Evolutionary conservation across 1,284 basidiomycete species (phyloP).

Genomic region (Marasmius fiardii): DNA sequence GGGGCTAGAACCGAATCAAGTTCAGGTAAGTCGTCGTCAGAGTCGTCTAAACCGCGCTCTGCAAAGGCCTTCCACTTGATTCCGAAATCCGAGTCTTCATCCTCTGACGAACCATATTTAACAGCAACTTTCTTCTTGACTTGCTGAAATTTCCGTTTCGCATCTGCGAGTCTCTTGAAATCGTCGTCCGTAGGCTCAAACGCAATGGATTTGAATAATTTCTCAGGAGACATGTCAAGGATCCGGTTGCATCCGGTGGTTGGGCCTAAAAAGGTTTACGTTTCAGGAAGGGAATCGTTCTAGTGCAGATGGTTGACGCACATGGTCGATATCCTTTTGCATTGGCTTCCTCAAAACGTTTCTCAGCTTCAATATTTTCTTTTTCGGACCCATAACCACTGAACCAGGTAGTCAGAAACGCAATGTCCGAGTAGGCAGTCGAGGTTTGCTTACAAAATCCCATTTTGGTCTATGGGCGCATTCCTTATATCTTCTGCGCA

Average conservation of each 20-base stretch:
- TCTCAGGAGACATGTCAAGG: conserved; percentile 4
- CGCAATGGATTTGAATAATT: conserved; percentile 9
- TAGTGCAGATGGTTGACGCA: conserved; percentile 29
- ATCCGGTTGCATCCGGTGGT: conserved; percentile 8
- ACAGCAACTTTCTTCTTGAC: conserved; percentile 13
- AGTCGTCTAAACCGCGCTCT: conserved; percentile 28
- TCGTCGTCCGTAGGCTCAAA: conserved; percentile 33
- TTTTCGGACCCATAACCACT: conserved; percentile 54
- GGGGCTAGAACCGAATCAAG: conserved; percentile 27
- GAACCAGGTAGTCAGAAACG: not conserved
- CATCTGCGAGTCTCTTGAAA: conserved; percentile 24
- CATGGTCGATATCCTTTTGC: conserved; percentile 59
- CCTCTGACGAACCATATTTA: conserved; percentile 16
- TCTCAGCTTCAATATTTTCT: conserved; percentile 51
- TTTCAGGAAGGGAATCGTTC: conserved; percentile 60
- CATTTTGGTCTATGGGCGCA: conserved; percentile 48
- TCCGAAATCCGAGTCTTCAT: conserved; percentile 16
- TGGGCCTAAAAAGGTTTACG: conserved; percentile 38
- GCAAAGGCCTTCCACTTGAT: conserved; percentile 23
- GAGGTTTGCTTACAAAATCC: conserved; percentile 47
- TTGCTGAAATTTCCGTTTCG: conserved; percentile 20
- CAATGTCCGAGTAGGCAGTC: not conserved
- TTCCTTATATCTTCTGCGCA: conserved; percentile 49
- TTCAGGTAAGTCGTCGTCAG: conserved; percentile 52
- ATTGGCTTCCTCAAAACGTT: conserved; percentile 49